These are phyloP conservation scores for Cystobasidium tubakii DNA, from an alignment of 768 basidiomycete species.

Conservation along the genomic window DNA sequence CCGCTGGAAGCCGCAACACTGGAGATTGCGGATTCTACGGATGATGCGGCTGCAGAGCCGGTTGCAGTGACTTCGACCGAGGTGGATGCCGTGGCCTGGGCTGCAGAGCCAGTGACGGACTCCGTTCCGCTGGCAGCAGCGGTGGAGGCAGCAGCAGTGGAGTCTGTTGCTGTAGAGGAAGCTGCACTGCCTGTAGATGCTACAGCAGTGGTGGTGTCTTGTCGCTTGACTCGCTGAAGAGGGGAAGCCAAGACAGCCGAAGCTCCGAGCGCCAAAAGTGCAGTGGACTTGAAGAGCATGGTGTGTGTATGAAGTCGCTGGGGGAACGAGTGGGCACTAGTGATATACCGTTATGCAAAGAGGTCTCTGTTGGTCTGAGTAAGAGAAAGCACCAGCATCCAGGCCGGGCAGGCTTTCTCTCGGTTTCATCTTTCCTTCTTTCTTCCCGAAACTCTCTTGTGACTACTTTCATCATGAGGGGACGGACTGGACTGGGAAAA, in stretches of 20 bases:
- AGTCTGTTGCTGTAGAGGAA: constrained; percentile 9
- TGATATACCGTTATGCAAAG: background rate
- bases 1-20: background rate
- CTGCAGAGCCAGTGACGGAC: background rate
- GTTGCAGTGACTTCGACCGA: background rate
- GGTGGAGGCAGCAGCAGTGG: background rate
- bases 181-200: background rate
- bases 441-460: too few relatives aligned
- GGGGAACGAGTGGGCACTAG: background rate
- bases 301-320: background rate
- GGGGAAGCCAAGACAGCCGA: constrained; percentile 30
- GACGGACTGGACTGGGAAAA: too few relatives aligned
- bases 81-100: background rate
- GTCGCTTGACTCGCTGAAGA: constrained; percentile 28
- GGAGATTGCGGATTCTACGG: background rate
- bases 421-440: too few relatives aligned
- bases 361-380: background rate
- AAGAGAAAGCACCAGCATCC: too few relatives aligned
- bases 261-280: constrained; percentile 26
- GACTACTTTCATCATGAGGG: too few relatives aligned
- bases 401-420: too few relatives aligned
- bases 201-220: background rate
- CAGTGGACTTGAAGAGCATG: constrained; percentile 20
- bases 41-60: background rate
- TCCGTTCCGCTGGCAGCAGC: background rate